Base-by-base conservation (phyloP, 2,329 filamentous ascomycete genomes). In the Pleoardoris graminearum region DNA sequence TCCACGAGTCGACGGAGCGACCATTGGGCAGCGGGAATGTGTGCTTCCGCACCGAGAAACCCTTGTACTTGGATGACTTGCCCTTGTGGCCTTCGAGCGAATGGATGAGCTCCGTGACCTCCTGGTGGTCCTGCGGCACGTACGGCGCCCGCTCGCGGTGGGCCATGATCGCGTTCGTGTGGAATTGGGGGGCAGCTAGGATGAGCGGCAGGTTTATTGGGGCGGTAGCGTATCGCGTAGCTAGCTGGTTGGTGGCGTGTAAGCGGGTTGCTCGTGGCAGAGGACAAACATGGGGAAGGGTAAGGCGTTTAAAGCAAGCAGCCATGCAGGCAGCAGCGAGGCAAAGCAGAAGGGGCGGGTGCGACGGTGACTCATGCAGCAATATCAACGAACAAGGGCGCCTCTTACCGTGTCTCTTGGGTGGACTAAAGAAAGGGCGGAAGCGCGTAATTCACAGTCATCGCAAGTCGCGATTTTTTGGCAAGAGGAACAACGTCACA, bases 1-100 rank as follows among this genome's bases (percentile, higher is more conserved):
- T 87, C 94, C 94, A 99, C 2, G 93, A 97, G 69, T 94, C 85
- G 51, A 97, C 90, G 5, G 77, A 79, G 59, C 90, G 83, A 22
- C 83, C 79, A 52, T 85, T 79, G 19, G 82, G 79, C 5, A 97
- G 83, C 1, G 79, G 64, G 69, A 90, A 99, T 3, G 83, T 88
- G n/a, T 83, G 85, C 77, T 91, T 95, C 74, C 88, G 94, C 76
- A 88, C 88, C 16, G 83, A 86, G 70, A 91, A 90, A 2, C 78
- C 78, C 33, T 79, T 81, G 53, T 76, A 68, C 32, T 67, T 68
- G 33, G 67, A 66, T 53, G 75, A 75, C 48, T 74, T 73, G 32
- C 68, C 67, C 65, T 75, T 75, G 65, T 85, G 83, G 38, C 77
- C 75, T 16, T 90, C 84, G 16, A 96, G 81, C 21, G 77, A 77